phyloP scores from a whole-genome alignment of 2,329 filamentous ascomycete genomes.

The Podosphaera xanthii region DNA sequence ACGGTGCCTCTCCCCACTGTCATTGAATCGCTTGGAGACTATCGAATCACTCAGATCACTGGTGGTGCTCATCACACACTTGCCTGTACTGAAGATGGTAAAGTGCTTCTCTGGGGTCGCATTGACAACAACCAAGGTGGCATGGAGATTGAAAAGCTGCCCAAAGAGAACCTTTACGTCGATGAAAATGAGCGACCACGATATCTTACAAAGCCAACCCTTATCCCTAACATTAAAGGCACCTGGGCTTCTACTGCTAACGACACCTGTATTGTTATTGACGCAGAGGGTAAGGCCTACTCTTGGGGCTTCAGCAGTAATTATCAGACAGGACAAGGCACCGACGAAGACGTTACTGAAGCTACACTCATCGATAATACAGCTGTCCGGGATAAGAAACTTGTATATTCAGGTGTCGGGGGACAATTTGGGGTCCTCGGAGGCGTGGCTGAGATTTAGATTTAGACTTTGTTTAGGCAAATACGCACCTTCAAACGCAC shows the following conservation, averaged over 20 bases:
- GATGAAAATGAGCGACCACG: conserved; percentile 43
- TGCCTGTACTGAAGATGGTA: conserved; percentile 31
- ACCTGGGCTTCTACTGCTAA: conserved; percentile 39
- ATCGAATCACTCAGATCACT: conserved; percentile 42
- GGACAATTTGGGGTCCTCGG: conserved; percentile 55
- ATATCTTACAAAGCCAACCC: conserved; percentile 44
- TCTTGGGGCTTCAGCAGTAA: conserved; percentile 64
- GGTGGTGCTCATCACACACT: conserved; percentile 60
- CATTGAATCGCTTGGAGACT: conserved; percentile 38
- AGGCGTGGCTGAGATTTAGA: not conserved
- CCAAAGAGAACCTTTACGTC: conserved; percentile 34
- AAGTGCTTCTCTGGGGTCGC: conserved; percentile 37
- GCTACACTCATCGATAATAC: conserved; percentile 71
- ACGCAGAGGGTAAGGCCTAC: conserved; percentile 44
- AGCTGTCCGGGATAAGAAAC: conserved; percentile 49
- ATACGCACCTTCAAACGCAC: not conserved
- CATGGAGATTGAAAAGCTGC: conserved; percentile 30
- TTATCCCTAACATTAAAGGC: conserved; percentile 29
- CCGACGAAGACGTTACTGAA: conserved; percentile 53
- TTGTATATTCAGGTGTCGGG: conserved; percentile 64
- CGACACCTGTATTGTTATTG: conserved; percentile 53
- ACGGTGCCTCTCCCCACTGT: conserved; percentile 41
- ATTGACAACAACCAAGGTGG: conserved; percentile 31
- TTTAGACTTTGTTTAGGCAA: not conserved
- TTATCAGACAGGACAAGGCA: conserved; percentile 60